Evolutionary conservation across 2,329 filamentous ascomycete genomes (phyloP).

Genomic region (Metarhizium album): DNA sequence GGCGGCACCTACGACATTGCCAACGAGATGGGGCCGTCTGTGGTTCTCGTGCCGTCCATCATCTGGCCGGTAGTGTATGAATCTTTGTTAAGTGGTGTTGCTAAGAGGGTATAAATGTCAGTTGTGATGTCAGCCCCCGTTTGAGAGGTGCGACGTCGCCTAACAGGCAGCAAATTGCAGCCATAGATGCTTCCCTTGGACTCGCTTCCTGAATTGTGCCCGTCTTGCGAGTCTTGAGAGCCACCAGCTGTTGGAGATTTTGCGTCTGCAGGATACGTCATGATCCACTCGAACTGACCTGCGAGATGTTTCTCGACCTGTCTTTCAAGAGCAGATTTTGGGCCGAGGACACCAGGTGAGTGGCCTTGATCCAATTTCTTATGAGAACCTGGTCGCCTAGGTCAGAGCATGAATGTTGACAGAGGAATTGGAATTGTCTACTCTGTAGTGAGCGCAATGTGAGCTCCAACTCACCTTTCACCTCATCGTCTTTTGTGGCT

Average conservation of each 20-base stretch:
- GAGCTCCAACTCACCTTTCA: background rate
- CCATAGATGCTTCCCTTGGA: constrained; percentile 29
- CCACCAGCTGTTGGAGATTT: constrained; percentile 13
- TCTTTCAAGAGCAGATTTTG: background rate
- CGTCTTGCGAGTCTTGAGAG: constrained; percentile 9
- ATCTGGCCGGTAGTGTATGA: constrained; percentile 9
- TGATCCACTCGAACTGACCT: constrained; percentile 41
- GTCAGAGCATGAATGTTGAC: background rate
- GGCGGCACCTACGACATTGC: constrained; percentile 6
- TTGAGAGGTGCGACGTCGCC: background rate
- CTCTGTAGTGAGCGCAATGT: background rate
- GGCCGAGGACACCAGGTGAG: background rate
- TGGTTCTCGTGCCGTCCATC: constrained; percentile 10
- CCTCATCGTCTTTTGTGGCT: background rate
- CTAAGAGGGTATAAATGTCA: constrained; percentile 36
- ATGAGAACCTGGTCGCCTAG: background rate
- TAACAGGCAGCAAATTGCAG: constrained; percentile 36
- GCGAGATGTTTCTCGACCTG: constrained; percentile 32
- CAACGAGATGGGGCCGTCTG: constrained; percentile 5
- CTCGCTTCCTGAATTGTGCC: background rate
- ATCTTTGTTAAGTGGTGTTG: constrained; percentile 28
- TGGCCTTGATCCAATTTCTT: background rate
- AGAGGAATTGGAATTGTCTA: background rate
- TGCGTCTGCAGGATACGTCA: constrained; percentile 26
- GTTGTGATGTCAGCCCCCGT: constrained; percentile 9